Base-by-base conservation (phyloP, 371 early-diverging fungal genomes). In the Mucor velutinosus region DNA sequence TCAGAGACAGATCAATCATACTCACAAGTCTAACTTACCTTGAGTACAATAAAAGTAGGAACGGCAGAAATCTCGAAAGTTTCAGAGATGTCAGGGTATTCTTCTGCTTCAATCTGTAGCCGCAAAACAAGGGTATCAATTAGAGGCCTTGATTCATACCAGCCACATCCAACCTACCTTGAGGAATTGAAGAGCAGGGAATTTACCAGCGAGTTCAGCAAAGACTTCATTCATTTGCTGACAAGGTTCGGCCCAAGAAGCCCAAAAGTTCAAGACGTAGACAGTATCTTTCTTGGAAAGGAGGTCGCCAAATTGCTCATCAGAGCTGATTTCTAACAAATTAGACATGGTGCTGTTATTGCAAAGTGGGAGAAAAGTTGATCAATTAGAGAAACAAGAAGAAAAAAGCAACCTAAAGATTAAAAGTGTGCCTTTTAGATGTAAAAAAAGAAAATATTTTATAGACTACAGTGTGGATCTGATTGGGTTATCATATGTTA, bases 201-300 rank as follows among this genome's bases (percentile, higher is more conserved):
- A 91, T 77, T 93, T 93, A 27, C 74, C 75, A 23, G 94, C 88
- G 43, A 97, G 86, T 75, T 94, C 96, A 51, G 83, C 86, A 73
- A 96, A 92, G 12, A 96, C 92, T 49, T 91, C 90, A 78, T 94
- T 94, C 92, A 98, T 94, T 81, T 96, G 94, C 68, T 81, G 77
- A 82, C 96, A 95, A 39, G 93, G 93, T 57, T 89, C 89, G 45
- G 94, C 95, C 96, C 96, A 98, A 41, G 81, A 62, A 14, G 97
- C 98, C 92, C 92, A 95, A 77, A 97, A 97, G 83, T 94, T 91
- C 62, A 96, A 76, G 11, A 86, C 80, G 60, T 77, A 68, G 21
- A 84, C 82, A 15, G 76, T 64, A 62, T 80, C 75, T 45, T 75
- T 76, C 53, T 75, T 77, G 37, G 68, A 23, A 29, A 65, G 53